Evolutionary conservation across 2,329 filamentous ascomycete genomes (phyloP), one percentile per base, ranked within the genome.

Genomic region (Aspergillus latus): DNA sequence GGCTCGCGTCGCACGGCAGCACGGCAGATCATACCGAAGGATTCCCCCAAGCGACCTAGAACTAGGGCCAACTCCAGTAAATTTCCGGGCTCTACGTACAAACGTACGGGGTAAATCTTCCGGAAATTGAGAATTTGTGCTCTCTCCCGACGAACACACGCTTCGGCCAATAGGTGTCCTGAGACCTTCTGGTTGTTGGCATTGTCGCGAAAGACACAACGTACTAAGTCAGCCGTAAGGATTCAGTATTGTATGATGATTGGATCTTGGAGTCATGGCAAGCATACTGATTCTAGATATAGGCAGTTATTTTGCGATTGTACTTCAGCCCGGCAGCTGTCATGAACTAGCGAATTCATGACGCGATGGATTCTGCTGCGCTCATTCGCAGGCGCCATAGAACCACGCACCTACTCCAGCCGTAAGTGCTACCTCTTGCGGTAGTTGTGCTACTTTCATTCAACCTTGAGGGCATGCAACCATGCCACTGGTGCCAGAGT

Each of bases 401-500:
- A 57, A 62, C 59, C 54, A 37, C 55, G 50, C 66, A 64, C 52
- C 42, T 68, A 37, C 54, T 74, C 51, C 68, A 70, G 44, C 72
- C 71, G 72, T 74, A 63, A 66, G 72, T 72, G 59, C 55, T 50
- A 60, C 58, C 52, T 46, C 29, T 21, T 30, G 32, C 51, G 34
- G 34, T 40, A 39, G 29, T 37, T 51, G 26, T 50, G 37, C 42
- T 40, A 16, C 39, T 54, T 47, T 15, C 13, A 42, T 44, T 43
- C 47, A 53, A 47, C 53, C 26, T 48, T 28, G 37, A 45, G 39
- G 15, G 44, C 16, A 49, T 13, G 34, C 29, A 49, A 28, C 44
- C 28, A 32, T 37, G 13, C 37, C 13, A 58, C 42, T 32, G 32
- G 42, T 37, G 6, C 30, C 10, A 34, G 46, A 49, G 52, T 39